Evolutionary conservation across 345 rosid genomes (phyloP).

Genomic region (Kernera saxatilis): DNA sequence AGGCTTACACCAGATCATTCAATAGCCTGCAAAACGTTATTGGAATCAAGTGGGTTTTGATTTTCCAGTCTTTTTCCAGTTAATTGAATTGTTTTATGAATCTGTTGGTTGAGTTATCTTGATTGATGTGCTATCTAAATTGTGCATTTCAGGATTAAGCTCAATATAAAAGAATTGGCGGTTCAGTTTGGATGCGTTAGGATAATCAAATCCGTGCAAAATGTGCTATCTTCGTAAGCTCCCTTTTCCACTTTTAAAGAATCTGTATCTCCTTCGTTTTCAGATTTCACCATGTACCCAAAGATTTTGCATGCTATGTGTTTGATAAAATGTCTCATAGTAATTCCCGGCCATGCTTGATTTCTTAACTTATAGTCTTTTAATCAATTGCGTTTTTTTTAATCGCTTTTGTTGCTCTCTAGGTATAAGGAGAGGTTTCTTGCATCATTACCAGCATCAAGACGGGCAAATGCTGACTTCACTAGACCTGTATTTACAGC

Average conservation of each 20-base stretch:
- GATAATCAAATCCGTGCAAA: constrained; percentile 72
- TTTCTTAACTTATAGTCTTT: not conserved
- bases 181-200: constrained; percentile 88
- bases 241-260: not conserved
- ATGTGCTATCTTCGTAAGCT: constrained; percentile 64
- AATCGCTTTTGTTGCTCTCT: not conserved
- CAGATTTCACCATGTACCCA: not conserved
- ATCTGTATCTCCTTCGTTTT: not conserved
- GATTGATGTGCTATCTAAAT: not conserved
- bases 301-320: constrained; percentile 17
- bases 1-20: constrained; percentile 77
- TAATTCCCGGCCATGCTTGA: not conserved
- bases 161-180: constrained; percentile 73
- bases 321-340: constrained; percentile 40
- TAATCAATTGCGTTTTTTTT: not conserved
- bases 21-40: constrained; percentile 69
- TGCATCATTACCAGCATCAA: constrained; percentile 66
- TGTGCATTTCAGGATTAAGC: constrained; percentile 42
- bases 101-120: not conserved
- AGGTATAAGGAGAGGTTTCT: constrained; percentile 82
- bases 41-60: constrained; percentile 64
- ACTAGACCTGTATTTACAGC: constrained; percentile 82
- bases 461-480: constrained; percentile 67
- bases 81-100: not conserved
- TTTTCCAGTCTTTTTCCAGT: not conserved